These are phyloP conservation scores for Sporothrix schenckii DNA, from an alignment of 2,329 filamentous ascomycete genomes.

Conservation along the genomic window DNA sequence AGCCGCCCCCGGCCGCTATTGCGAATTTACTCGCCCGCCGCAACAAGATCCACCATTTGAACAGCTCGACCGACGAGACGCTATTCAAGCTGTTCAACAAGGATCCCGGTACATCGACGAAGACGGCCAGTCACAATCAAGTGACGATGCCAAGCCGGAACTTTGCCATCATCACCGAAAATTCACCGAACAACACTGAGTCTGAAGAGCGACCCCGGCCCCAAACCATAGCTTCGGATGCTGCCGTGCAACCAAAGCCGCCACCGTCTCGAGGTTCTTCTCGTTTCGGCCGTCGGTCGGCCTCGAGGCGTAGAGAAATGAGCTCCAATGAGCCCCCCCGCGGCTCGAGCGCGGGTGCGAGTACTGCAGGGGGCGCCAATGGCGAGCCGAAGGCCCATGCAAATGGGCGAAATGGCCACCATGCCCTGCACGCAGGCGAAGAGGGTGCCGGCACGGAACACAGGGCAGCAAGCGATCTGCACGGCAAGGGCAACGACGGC, in stretches of 20 bases:
- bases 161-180: conserved; percentile 88
- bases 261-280: conserved; percentile 26
- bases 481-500: conserved; percentile 60
- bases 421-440: conserved; percentile 75
- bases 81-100: conserved; percentile 90
- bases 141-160: conserved; percentile 93
- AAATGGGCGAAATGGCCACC: conserved; percentile 65
- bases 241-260: not conserved
- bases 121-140: conserved; percentile 74
- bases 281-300: conserved; percentile 36
- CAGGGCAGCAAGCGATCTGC: conserved; percentile 64
- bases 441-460: conserved; percentile 76
- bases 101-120: conserved; percentile 77
- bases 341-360: conserved; percentile 36
- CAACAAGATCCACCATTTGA: conserved; percentile 77
- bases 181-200: conserved; percentile 62
- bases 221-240: not conserved
- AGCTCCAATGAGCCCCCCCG: conserved; percentile 31
- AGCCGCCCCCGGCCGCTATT: conserved; percentile 82
- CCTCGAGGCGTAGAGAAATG: conserved; percentile 30
- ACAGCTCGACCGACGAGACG: conserved; percentile 81
- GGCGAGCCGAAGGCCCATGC: conserved; percentile 27
- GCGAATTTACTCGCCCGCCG: conserved; percentile 88
- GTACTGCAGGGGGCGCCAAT: conserved; percentile 30
- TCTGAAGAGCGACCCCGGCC: conserved; percentile 24